Evolutionary conservation across 169 alveolate genomes (phyloP), one percentile per base, ranked within the genome.

Genomic region (Hepatocystis sp.): DNA sequence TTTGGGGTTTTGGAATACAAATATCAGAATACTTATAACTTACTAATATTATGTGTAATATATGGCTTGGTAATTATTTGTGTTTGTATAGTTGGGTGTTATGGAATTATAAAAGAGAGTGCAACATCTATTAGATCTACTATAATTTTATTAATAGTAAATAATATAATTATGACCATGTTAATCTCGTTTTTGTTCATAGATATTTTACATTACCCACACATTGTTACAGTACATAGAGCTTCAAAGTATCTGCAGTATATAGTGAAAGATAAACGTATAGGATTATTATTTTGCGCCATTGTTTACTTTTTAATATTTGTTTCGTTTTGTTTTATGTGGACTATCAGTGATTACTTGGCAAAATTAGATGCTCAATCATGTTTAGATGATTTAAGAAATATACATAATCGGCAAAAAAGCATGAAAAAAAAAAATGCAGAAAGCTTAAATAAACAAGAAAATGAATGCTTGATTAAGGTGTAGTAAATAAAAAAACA

Each of bases 281-380:
- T 78, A 11, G 89, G 89, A 10, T 25, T 78, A 30, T 13, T 55
- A 25, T 63, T 78, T 66, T 78, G 89, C 19, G 58, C 84, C 1
- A 2, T 39, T 44, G 66, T 78, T 4, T 78, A 78, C 23, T 36
- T n/a, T 19, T 49, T 78, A 55, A 78, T 78, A 61, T 78, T 78
- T 55, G 58, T 78, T 78, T 78, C 89, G 19, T 78, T 63, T 21
- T 78, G 84, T 49, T 78, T 78, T 49, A 78, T 78, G 89, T 78
- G 89, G 89, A 78, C 78, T 11, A 21, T 78, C 49, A 84, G 89
- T 0, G 89, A 78, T 61, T 78, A 78, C 30, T 15, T 78, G 32
- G 89, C 89, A 5, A 66, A 78, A 1, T 32, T 78, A 15, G 89
- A 78, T 63, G 89, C 89, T 3, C 44, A 51, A 15, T 25, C 61